Percentiles rank a stretch among this genome's conserved stretches.
Evolutionary conservation across 2,329 filamentous ascomycete species (phyloP).

Genomic region (Xylariaceae sp.): DNA sequence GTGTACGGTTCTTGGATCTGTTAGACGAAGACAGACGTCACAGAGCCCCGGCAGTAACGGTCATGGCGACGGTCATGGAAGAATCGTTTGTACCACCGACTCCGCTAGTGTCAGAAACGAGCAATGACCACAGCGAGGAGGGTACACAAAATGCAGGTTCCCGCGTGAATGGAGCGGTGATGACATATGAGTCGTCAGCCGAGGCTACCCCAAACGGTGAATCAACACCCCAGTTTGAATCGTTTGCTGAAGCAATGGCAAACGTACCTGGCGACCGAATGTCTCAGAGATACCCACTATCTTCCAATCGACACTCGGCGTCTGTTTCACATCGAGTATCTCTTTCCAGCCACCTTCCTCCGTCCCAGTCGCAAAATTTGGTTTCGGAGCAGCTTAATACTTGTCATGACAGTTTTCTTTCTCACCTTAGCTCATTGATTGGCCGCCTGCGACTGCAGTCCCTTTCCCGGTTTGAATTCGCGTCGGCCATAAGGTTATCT

Average conservation of each 20-base stretch:
- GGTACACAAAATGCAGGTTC: slow-evolving; percentile 40
- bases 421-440: slow-evolving; percentile 89
- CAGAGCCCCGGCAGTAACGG: slow-evolving; percentile 51
- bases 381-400: slow-evolving; percentile 79
- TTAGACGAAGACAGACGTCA: slow-evolving; percentile 64
- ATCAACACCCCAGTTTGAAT: slow-evolving; percentile 46
- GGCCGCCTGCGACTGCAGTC: slow-evolving; percentile 86
- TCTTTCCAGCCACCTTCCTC: slow-evolving; percentile 64
- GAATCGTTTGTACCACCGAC: slow-evolving; percentile 60
- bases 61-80: slow-evolving; percentile 59
- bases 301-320: slow-evolving; percentile 49
- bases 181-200: slow-evolving; percentile 34
- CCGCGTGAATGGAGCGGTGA: slow-evolving; percentile 34
- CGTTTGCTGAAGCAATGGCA: slow-evolving; percentile 40
- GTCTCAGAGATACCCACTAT: slow-evolving; percentile 38
- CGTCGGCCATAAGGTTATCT: slow-evolving; percentile 78
- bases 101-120: slow-evolving; percentile 57
- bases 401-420: slow-evolving; percentile 85
- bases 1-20: slow-evolving; percentile 84
- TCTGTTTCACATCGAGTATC: slow-evolving; percentile 72
- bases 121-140: slow-evolving; percentile 43
- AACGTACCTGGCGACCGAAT: slow-evolving; percentile 31
- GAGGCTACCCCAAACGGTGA: slow-evolving; percentile 37
- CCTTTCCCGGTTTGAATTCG: slow-evolving; percentile 81
- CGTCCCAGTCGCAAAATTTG: slow-evolving; percentile 65